Evolutionary conservation across 2,329 filamentous ascomycete species (phyloP).

Genomic region (Herpotrichia juniperi): DNA sequence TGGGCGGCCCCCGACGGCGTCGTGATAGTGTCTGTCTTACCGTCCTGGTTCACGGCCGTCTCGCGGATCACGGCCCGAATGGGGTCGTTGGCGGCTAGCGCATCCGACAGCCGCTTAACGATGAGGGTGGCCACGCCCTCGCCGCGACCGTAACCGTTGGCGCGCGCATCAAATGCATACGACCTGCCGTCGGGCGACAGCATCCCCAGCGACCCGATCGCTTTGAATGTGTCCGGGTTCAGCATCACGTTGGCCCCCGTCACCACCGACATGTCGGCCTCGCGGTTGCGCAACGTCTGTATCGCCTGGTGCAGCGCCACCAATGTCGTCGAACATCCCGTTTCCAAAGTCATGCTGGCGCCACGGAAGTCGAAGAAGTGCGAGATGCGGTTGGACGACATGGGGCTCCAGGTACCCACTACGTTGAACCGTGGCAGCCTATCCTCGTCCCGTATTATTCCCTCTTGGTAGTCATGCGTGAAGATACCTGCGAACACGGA

Average conservation of each 20-base stretch:
- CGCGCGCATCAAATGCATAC: slow-evolving; percentile 38
- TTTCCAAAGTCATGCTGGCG: slow-evolving; percentile 42
- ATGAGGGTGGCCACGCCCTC: slow-evolving; percentile 62
- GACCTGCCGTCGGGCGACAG: slow-evolving; percentile 28
- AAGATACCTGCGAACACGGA: slow-evolving; percentile 16
- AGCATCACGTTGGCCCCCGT: slow-evolving; percentile 28
- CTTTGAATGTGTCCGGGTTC: slow-evolving; percentile 6
- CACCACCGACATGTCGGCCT: slow-evolving; percentile 14
- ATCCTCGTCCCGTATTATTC: neutral
- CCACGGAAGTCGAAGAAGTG: slow-evolving; percentile 43
- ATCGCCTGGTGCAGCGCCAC: slow-evolving; percentile 30
- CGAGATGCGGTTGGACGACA: slow-evolving; percentile 39
- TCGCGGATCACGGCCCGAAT: slow-evolving; percentile 51
- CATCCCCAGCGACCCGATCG: slow-evolving; percentile 32
- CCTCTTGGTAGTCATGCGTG: slow-evolving; percentile 18
- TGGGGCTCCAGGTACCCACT: slow-evolving; percentile 33
- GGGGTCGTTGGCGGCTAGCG: slow-evolving; percentile 61
- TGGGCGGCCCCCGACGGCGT: slow-evolving; percentile 45
- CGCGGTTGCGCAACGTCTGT: slow-evolving; percentile 6
- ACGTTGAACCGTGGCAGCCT: too few relatives aligned
- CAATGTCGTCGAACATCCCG: slow-evolving; percentile 38
- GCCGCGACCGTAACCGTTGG: slow-evolving; percentile 68
- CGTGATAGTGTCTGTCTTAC: slow-evolving; percentile 54
- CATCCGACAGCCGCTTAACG: slow-evolving; percentile 62
- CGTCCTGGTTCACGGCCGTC: slow-evolving; percentile 54